These are phyloP conservation scores for Verticillium albo-atrum DNA, from an alignment of 2,329 filamentous ascomycete genomes.

Conservation along the genomic window DNA sequence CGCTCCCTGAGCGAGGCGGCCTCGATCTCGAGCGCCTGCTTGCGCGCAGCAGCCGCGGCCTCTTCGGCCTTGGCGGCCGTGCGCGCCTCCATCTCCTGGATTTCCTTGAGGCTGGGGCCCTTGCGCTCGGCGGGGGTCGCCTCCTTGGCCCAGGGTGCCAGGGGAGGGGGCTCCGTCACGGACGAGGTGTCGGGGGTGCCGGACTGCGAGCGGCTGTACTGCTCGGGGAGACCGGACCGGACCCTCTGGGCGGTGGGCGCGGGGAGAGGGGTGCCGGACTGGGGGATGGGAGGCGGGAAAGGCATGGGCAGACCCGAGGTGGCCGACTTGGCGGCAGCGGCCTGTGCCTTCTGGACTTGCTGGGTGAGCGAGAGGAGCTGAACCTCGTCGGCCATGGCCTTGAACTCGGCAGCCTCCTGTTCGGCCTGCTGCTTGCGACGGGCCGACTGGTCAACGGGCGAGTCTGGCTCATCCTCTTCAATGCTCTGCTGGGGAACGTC, in stretches of 20 bases:
- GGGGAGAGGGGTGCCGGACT: constrained; percentile 75
- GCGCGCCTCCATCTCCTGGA: constrained; percentile 90
- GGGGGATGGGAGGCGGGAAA: constrained; percentile 65
- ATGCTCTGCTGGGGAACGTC: constrained; percentile 12
- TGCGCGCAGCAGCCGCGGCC: constrained; percentile 70
- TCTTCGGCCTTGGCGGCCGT: constrained; percentile 90
- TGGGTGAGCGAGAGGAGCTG: constrained; percentile 66
- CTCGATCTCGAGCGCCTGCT: constrained; percentile 77
- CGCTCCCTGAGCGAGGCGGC: constrained; percentile 53
- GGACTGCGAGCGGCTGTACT: constrained; percentile 65
- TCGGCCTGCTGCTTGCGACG: constrained; percentile 1
- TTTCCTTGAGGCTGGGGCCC: constrained; percentile 90
- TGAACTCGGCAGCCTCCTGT: constrained; percentile 2
- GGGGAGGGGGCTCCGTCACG: constrained; percentile 54
- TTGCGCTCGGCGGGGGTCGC: constrained; percentile 64
- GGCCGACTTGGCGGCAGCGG: constrained; percentile 41
- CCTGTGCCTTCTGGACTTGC: constrained; percentile 74
- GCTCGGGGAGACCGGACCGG: constrained; percentile 77
- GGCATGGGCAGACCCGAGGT: constrained; percentile 69
- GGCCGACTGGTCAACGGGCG: neutral
- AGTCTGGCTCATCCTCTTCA: constrained; percentile 51
- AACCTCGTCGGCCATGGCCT: constrained; percentile 7
- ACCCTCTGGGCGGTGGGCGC: constrained; percentile 85
- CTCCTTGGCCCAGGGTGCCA: constrained; percentile 96
- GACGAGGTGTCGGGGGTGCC: constrained; percentile 63